Conservation (phyloP, 225 moss, liverwort and hornwort species). For the Thuidium tamariscinum region DNA sequence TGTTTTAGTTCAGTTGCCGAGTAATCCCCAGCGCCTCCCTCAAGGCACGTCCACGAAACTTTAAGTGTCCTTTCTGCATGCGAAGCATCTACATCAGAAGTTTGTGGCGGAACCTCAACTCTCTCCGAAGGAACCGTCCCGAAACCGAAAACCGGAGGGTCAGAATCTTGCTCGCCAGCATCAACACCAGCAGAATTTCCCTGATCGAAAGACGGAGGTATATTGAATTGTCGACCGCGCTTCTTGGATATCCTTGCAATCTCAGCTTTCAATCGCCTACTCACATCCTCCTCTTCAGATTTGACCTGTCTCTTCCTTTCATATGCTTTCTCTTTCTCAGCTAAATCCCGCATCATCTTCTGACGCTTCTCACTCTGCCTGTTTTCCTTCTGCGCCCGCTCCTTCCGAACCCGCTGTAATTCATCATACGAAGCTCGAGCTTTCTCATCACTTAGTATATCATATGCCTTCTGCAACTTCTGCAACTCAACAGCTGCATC, state of each 20-base stretch:
- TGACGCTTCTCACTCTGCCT: slow-evolving; percentile 68
- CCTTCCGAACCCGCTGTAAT: slow-evolving; percentile 56
- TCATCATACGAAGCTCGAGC: slow-evolving; percentile 80
- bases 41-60: slow-evolving; percentile 63
- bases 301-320: slow-evolving; percentile 35
- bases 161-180: background rate
- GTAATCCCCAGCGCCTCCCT: slow-evolving; percentile 70
- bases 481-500: slow-evolving; percentile 70
- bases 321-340: slow-evolving; percentile 49
- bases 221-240: slow-evolving; percentile 16
- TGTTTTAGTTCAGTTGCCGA: slow-evolving; percentile 55
- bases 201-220: background rate
- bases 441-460: slow-evolving; percentile 64
- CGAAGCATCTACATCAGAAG: slow-evolving; percentile 5
- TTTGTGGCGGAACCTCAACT: background rate
- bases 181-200: background rate
- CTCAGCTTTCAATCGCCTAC: slow-evolving; percentile 54
- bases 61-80: slow-evolving; percentile 53
- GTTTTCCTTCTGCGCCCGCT: slow-evolving; percentile 41
- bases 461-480: slow-evolving; percentile 73
- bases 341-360: slow-evolving; percentile 82
- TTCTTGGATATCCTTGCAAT: slow-evolving; percentile 59
- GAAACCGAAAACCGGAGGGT: background rate
- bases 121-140: background rate
- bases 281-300: slow-evolving; percentile 57